Evolutionary conservation across 2,329 filamentous ascomycete genomes (phyloP), one percentile per base, ranked within the genome.

Genomic region (Salinomyces thailandicus): DNA sequence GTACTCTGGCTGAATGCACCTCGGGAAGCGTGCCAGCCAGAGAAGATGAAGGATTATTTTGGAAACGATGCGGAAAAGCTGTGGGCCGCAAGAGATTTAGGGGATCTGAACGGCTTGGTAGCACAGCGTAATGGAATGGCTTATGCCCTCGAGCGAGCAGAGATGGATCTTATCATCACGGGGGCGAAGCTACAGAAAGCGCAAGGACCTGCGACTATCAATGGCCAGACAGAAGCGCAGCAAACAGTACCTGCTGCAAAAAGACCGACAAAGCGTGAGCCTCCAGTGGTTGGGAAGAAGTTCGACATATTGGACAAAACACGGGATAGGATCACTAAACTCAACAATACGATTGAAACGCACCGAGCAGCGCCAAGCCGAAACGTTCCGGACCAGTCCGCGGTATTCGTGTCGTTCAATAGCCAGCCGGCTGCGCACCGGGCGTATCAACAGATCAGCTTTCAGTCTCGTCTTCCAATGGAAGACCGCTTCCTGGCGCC

Each of bases 261-360:
- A 9, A 39, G 54, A 16, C 86, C 86, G 1, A 77, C 79, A 3
- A 81, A 91, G 52, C 74, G 76, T 20, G 64, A 77, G 35, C 81
- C 79, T 50, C 68, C 72, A 5, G 59, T 93, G 19, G 69, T 86
- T 44, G 81, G 85, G 43, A 74, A 81, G 49, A 89, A 91, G 58
- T 81, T 91, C n/a, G 86, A 96, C 61, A 87, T 85, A 0, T 93
- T 98, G 56, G 77, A 89, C 43, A 93, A 83, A 74, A 81, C 79
- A 42, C 79, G 89, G 27, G 69, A 71, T 1, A 78, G 85, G 54
- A 72, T 95, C 33, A 73, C 78, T 33, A 76, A 79, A 31, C 69
- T 93, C 26, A 76, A 79, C 30, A 81, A 83, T 3, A 72, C 80
- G 44, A 79, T 85, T 28, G 70, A 68, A 35, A 68, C 72, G 37